Evolutionary conservation across 306 rosid species (phyloP).

Genomic region (Fagus sylvatica): DNA sequence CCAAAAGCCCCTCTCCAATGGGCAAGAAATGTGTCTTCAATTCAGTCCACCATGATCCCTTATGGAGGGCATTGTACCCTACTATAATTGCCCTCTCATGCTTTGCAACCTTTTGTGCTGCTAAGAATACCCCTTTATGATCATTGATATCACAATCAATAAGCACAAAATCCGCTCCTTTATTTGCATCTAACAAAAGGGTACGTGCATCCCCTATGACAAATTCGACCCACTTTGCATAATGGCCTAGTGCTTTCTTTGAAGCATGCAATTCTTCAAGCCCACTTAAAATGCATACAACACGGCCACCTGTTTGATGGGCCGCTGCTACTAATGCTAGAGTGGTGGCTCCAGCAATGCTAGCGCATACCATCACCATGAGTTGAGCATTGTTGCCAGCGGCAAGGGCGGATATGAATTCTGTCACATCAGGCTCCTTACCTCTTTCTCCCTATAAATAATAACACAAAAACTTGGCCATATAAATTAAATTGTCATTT

Average conservation of each 20-base stretch:
- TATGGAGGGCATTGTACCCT: conserved; percentile 45
- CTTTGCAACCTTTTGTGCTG: conserved; percentile 38
- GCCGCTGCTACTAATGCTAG: conserved; percentile 45
- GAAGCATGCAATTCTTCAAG: conserved; percentile 16
- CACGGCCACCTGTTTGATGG: conserved; percentile 51
- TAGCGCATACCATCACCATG: conserved; percentile 32
- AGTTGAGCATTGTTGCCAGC: conserved; percentile 49
- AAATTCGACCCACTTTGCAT: conserved; percentile 38
- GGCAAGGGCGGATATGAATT: conserved; percentile 53
- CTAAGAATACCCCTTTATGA: conserved; percentile 39
- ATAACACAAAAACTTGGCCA: neutral
- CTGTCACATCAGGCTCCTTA: conserved; percentile 48
- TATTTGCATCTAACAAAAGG: conserved; percentile 32
- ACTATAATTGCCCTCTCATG: conserved; percentile 40
- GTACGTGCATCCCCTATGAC: conserved; percentile 35
- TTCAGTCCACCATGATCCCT: conserved; percentile 36
- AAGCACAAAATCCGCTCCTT: conserved; percentile 58
- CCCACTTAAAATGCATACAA: conserved; percentile 25
- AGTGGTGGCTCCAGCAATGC: conserved; percentile 7
- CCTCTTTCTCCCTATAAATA: conserved; percentile 34
- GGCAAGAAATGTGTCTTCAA: conserved; percentile 46
- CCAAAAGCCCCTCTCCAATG: conserved; percentile 55
- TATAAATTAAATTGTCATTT: neutral
- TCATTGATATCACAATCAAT: conserved; percentile 44
- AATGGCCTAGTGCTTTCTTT: conserved; percentile 26